Evolutionary conservation across 2,329 filamentous ascomycete genomes (phyloP).

Genomic region (Aureobasidium pullulans): DNA sequence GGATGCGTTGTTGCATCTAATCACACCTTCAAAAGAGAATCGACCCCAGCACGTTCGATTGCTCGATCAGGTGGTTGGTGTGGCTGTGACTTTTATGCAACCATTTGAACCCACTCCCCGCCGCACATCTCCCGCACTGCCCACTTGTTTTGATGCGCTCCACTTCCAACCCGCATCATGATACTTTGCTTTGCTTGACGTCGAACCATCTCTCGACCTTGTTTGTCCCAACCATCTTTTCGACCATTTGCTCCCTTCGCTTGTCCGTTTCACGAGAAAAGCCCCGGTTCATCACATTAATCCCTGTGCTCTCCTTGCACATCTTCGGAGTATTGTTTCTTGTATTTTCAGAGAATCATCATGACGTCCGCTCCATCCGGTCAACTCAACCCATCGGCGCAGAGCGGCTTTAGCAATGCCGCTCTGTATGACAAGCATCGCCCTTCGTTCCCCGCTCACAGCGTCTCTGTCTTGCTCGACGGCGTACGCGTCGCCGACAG

Average conservation of each 20-base stretch:
- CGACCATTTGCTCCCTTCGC: not conserved
- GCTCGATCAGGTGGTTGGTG: conserved; percentile 8
- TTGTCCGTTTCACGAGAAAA: not conserved
- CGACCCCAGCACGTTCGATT: not conserved
- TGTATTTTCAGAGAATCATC: not conserved
- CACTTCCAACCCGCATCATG: conserved; percentile 4
- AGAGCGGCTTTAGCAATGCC: conserved; percentile 56
- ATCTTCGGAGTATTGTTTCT: not conserved
- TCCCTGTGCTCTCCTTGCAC: not conserved
- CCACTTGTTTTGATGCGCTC: not conserved
- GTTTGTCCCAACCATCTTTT: not conserved
- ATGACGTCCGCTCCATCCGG: conserved; percentile 2
- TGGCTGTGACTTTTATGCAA: conserved; percentile 11
- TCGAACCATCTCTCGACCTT: conserved; percentile 4
- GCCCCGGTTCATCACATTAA: conserved; percentile 1
- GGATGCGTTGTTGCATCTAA: not conserved
- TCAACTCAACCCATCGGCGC: conserved; percentile 26
- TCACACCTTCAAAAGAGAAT: conserved; percentile 4
- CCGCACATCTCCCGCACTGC: not conserved
- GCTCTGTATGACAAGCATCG: conserved; percentile 59
- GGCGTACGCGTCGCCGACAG: conserved; percentile 45
- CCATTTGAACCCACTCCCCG: not conserved
- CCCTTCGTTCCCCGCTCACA: conserved; percentile 56
- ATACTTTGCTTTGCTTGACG: conserved; percentile 8
- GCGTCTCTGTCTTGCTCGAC: conserved; percentile 51